A percentile compares a stretch with the other conserved stretches of the same genome.
Conservation (phyloP, 192 early-diverging fungal species). For the Allomyces javanicus region DNA sequence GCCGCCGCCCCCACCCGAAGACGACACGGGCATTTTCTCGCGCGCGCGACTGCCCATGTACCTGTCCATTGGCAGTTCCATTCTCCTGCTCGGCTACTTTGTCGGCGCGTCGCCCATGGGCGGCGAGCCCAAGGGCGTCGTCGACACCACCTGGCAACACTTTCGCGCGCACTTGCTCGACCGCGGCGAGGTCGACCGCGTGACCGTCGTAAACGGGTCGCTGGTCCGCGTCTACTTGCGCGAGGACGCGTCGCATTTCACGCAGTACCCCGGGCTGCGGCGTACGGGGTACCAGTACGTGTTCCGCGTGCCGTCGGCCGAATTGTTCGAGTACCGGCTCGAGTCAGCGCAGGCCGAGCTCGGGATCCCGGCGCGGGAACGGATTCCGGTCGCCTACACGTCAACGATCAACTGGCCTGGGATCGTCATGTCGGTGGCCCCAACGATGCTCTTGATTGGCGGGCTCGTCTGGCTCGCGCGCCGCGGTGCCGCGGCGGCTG, state of each 20-base stretch:
- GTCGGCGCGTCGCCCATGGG: constrained; percentile 5
- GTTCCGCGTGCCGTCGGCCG: constrained; percentile 85
- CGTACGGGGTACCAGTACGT: constrained; percentile 21
- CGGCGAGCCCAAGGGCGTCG: background rate
- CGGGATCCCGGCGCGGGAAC: constrained; percentile 66
- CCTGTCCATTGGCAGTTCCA: too few relatives aligned
- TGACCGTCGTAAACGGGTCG: constrained; percentile 74
- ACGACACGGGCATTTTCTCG: too few relatives aligned
- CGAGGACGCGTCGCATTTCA: constrained; percentile 24
- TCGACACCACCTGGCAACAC: constrained; percentile 79
- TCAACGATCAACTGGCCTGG: constrained; percentile 54
- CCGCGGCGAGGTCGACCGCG: constrained; percentile 72
- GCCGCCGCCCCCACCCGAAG: too few relatives aligned
- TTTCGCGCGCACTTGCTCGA: constrained; percentile 75
- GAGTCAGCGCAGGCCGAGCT: constrained; percentile 80
- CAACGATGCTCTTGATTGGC: constrained; percentile 77
- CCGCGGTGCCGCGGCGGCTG: constrained; percentile 22
- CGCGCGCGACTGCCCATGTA: too few relatives aligned
- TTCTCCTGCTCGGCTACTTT: constrained; percentile 7
- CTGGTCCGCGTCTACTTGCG: constrained; percentile 64
- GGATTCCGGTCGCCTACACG: constrained; percentile 79
- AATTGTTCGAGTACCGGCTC: constrained; percentile 81
- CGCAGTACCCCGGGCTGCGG: constrained; percentile 12
- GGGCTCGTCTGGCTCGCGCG: constrained; percentile 70
- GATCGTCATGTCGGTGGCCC: constrained; percentile 74